Conservation (phyloP, 2,329 filamentous ascomycete genomes). For the Hymenoscyphus linearis region DNA sequence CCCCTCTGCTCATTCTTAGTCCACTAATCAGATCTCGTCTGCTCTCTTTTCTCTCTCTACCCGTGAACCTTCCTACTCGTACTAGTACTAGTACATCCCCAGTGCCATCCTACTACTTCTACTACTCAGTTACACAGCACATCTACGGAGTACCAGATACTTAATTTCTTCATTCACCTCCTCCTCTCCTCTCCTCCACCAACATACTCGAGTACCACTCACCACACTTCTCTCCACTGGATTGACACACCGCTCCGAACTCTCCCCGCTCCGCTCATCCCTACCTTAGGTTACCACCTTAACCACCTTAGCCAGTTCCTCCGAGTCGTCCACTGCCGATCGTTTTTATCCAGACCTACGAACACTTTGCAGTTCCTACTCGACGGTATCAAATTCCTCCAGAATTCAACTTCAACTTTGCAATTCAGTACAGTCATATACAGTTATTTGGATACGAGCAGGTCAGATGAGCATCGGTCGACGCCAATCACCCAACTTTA, state of each 20-base stretch:
- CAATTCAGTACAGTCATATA: not conserved
- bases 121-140: not conserved
- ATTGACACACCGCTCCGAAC: not conserved
- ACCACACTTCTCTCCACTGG: not conserved
- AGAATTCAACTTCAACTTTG: not conserved
- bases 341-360: not conserved
- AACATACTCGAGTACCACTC: not conserved
- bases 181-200: not conserved
- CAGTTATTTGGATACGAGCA: not conserved
- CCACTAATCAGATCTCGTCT: not conserved
- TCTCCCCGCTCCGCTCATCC: not conserved
- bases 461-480: not conserved
- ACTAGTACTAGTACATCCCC: not conserved
- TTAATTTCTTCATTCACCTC: not conserved
- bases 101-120: not conserved
- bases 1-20: not conserved
- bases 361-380: not conserved
- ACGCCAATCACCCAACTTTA: not conserved
- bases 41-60: not conserved
- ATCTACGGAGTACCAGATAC: not conserved
- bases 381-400: not conserved
- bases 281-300: not conserved
- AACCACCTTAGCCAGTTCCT: not conserved
- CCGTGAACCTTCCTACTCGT: not conserved
- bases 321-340: not conserved